A percentile compares a stretch with the other conserved stretches of the same genome.
These are phyloP conservation scores for Hygrophorus pudorinus DNA, from an alignment of 768 basidiomycete genomes.

Conservation along the genomic window DNA sequence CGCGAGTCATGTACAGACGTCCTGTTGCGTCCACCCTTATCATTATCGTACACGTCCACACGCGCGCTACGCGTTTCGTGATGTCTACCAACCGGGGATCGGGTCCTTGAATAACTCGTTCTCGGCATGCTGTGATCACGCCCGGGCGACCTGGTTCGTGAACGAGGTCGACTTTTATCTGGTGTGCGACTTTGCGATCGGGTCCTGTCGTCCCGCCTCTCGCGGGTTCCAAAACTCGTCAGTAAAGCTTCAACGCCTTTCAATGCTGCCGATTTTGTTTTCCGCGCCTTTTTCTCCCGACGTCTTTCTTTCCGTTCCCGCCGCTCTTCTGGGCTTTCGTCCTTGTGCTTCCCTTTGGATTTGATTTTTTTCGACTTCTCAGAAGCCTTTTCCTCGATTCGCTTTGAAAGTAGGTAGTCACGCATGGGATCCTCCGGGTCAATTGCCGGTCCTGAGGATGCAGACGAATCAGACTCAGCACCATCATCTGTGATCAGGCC, in stretches of 20 bases:
- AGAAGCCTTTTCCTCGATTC: conserved; percentile 57
- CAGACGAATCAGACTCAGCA: conserved; percentile 56
- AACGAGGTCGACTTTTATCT: conserved; percentile 9
- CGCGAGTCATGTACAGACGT: too few relatives aligned
- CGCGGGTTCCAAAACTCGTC: conserved; percentile 28
- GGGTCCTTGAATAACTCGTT: not conserved
- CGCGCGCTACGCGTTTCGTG: not conserved
- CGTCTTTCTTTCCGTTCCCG: conserved; percentile 66
- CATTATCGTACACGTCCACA: too few relatives aligned
- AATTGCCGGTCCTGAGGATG: conserved; percentile 52
- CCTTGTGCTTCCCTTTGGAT: conserved; percentile 57
- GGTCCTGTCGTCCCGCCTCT: conserved; percentile 20
- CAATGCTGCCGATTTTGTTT: conserved; percentile 51
- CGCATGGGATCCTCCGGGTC: conserved; percentile 99
- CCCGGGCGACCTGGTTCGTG: conserved; percentile 15
- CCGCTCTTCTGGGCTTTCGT: conserved; percentile 75
- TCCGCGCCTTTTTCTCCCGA: conserved; percentile 54
- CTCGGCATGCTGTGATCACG: conserved; percentile 32
- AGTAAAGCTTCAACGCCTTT: conserved; percentile 62
- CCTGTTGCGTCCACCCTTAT: too few relatives aligned
- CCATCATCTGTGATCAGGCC: conserved; percentile 30
- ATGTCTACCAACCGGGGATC: not conserved
- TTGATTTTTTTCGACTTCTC: conserved; percentile 56
- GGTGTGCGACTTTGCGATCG: conserved; percentile 12
- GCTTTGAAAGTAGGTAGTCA: conserved; percentile 76